Evolutionary conservation across 2,329 filamentous ascomycete species (phyloP), one percentile per base, ranked within the genome.

Genomic region (Fusarium continuum): DNA sequence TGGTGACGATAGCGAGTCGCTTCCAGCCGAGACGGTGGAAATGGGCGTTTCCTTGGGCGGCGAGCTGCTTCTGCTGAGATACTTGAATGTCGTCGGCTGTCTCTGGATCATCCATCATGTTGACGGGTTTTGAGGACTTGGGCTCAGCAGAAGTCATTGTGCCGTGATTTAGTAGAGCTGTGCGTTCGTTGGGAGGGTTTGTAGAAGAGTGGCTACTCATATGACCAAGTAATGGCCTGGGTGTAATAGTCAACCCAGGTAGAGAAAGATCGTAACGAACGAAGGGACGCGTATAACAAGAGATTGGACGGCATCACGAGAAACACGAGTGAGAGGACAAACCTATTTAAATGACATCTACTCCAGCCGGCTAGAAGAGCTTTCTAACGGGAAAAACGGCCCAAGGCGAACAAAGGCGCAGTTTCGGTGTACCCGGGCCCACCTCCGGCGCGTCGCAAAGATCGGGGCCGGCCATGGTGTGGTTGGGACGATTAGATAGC

Each of bases 21-120:
- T 66, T 64, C 61, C 61, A 64, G 11, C 61, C 61, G 9, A 64
- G 36, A n/a, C 61, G 61, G 20, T 64, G 61, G 50, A 64, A 64
- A 25, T 64, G 61, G 5, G 61, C 61, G n/a, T 64, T 65, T 28
- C 61, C 61, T 20, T 61, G 35, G 4, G 61, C 61, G 5, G 61
- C 61, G 10, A 64, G 61, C 32, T 64, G 49, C 55, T 64, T 65
- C 20, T 64, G 61, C 16, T 65, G 61, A 8, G 60, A 64, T n/a
- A 65, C 50, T 13, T 64, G 39, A 19, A 65, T 20, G 3, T 64
- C 61, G 13, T 64, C 61, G 10, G 55, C 55, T 0, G 44, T 36
- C 50, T 64, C 47, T 13, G 43, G 44, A 17, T 65, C 40, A 4
- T 61, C 55, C 56, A 64, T 64, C 61, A 64, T 64, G 25, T 65